Percentiles rank a stretch among this genome's conserved stretches.
phyloP scores from a whole-genome alignment of 2,329 filamentous ascomycete genomes.

The Aspergillus oerlinghausenensis region DNA sequence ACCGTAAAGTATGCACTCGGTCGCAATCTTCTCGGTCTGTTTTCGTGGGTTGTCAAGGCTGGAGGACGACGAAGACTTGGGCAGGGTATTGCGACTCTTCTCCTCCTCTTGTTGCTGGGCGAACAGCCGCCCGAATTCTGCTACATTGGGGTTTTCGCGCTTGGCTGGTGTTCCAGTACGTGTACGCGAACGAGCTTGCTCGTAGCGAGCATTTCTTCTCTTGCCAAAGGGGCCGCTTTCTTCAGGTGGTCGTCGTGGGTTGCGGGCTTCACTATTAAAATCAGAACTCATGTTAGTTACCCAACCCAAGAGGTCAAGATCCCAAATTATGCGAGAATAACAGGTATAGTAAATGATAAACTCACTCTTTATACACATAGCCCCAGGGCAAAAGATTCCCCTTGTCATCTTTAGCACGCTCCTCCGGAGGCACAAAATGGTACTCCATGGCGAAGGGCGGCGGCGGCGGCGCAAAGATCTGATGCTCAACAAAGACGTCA shows the following conservation, averaged over 20 bases:
- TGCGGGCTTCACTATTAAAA: conserved; percentile 40
- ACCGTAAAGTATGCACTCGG: conserved; percentile 81
- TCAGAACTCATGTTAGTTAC: conserved; percentile 21
- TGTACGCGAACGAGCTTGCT: conserved; percentile 46
- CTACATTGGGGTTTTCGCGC: conserved; percentile 52
- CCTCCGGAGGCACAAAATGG: conserved; percentile 59
- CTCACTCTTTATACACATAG: conserved; percentile 59
- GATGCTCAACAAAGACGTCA: not conserved
- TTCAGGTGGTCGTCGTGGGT: conserved; percentile 51
- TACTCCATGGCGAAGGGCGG: conserved; percentile 51
- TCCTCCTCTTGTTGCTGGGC: conserved; percentile 43
- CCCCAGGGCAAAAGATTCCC: conserved; percentile 60
- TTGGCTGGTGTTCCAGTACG: conserved; percentile 56
- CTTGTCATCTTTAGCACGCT: conserved; percentile 56
- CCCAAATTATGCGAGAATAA: not conserved
- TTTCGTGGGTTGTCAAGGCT: conserved; percentile 38
- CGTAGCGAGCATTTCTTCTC: conserved; percentile 43
- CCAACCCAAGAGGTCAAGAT: not conserved
- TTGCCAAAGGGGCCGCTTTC: conserved; percentile 61
- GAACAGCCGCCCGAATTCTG: conserved; percentile 44
- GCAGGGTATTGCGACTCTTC: conserved; percentile 29
- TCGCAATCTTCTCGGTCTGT: conserved; percentile 51
- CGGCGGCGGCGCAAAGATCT: not conserved
- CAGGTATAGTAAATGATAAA: not conserved
- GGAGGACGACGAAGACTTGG: conserved; percentile 39